phyloP scores from a whole-genome alignment of 768 basidiomycete species.

The Termitomyces sp. region DNA sequence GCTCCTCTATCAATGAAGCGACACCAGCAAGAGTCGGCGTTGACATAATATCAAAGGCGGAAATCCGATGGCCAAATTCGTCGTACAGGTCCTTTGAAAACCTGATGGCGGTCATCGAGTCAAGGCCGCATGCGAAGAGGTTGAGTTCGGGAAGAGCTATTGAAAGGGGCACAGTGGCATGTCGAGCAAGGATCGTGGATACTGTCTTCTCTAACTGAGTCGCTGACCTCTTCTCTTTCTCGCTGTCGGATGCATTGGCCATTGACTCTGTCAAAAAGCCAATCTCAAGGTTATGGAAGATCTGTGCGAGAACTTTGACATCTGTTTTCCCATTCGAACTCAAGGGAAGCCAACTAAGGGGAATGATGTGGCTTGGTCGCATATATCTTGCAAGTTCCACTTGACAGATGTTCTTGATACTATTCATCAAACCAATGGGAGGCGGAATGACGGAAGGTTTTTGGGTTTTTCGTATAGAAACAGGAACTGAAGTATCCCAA shows the following conservation, averaged over 20 bases:
- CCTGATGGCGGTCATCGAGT: conserved; percentile 26
- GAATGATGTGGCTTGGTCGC: conserved; percentile 47
- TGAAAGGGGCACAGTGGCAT: conserved; percentile 15
- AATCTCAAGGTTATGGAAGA: conserved; percentile 24
- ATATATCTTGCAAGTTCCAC: conserved; percentile 44
- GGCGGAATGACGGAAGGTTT: conserved; percentile 15
- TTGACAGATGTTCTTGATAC: conserved; percentile 33
- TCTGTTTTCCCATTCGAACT: conserved; percentile 37
- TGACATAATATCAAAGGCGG: conserved; percentile 28
- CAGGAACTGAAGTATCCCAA: conserved; percentile 32
- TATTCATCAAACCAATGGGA: conserved; percentile 24
- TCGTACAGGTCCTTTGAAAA: conserved; percentile 22
- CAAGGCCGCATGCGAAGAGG: conserved; percentile 28
- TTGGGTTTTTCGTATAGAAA: conserved; percentile 33
- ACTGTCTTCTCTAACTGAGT: conserved; percentile 15
- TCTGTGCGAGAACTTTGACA: conserved; percentile 26
- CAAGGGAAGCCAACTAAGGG: conserved; percentile 44
- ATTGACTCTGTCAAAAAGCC: conserved; percentile 20
- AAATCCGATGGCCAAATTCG: conserved; percentile 16
- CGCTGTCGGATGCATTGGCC: conserved; percentile 2
- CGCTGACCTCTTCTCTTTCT: conserved; percentile 11
- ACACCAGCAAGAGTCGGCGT: conserved; percentile 22
- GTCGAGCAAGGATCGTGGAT: conserved; percentile 19
- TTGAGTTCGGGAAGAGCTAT: conserved; percentile 21
- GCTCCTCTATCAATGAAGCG: conserved; percentile 9